A percentile compares a stretch with the other conserved stretches of the same genome.
Conservation (phyloP, 176 grass and related monocot genomes). For the Neostapfia colusana region DNA sequence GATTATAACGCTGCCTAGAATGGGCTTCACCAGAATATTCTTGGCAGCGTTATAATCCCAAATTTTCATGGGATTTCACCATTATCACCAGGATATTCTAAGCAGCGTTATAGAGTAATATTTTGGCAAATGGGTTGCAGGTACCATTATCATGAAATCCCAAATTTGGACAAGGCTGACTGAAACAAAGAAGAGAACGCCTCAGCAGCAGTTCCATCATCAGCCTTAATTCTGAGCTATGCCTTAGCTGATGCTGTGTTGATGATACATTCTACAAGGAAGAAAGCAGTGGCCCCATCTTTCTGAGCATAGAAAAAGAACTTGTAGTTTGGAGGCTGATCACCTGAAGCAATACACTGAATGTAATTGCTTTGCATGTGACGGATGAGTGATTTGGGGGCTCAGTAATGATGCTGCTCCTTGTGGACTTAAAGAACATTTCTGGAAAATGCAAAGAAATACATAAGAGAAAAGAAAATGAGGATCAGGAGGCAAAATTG, state of each 20-base stretch:
- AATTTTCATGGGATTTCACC: too few species aligned
- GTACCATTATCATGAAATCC: slow-evolving; percentile 54
- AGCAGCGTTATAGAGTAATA: too few species aligned
- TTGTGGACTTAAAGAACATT: slow-evolving; percentile 71
- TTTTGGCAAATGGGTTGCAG: too few species aligned
- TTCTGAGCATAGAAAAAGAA: slow-evolving; percentile 97
- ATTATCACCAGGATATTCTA: too few species aligned
- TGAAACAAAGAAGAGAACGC: slow-evolving; percentile 72
- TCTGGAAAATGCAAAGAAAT: slow-evolving; percentile 46
- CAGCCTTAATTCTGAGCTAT: slow-evolving; percentile 93
- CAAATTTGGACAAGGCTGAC: slow-evolving; percentile 81
- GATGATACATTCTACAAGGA: slow-evolving; percentile 91
- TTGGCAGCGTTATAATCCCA: too few species aligned
- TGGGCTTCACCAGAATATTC: too few species aligned
- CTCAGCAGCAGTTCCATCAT: slow-evolving; percentile 59
- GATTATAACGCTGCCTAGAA: too few species aligned
- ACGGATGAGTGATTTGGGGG: slow-evolving; percentile 78
- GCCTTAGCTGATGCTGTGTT: slow-evolving; percentile 84
- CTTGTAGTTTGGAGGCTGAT: slow-evolving; percentile 94
- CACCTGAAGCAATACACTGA: slow-evolving; percentile 96
- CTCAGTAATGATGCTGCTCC: slow-evolving; percentile 68
- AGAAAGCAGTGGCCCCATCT: slow-evolving; percentile 66
- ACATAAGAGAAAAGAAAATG: neutral
- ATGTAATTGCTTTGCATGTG: slow-evolving; percentile 89
- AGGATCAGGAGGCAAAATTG: neutral